A percentile compares a stretch with the other conserved stretches of the same genome.
Evolutionary conservation across 371 early-diverging fungal genomes (phyloP).

Genomic region (Phascolomyces articulosus): DNA sequence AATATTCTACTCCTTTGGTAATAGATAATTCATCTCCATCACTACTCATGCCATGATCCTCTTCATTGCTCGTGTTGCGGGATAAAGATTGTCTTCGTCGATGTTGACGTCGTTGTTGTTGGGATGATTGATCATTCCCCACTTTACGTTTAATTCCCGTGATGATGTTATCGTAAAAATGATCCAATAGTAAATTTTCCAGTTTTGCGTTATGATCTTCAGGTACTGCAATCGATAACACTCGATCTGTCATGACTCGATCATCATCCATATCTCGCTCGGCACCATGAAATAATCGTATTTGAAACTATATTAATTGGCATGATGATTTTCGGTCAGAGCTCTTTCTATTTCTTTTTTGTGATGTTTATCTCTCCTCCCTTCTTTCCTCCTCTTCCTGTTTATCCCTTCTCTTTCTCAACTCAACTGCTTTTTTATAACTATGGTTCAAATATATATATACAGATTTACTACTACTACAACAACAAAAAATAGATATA

Average conservation of each 20-base stretch:
- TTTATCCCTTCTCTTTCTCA: too few species aligned
- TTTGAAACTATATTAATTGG: conserved; percentile 38
- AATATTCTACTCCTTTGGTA: neutral
- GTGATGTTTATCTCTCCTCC: too few species aligned
- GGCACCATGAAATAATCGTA: conserved; percentile 57
- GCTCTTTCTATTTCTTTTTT: too few species aligned
- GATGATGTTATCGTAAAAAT: conserved; percentile 31
- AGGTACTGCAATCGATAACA: conserved; percentile 50
- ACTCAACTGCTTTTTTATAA: too few species aligned
- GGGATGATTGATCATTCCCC: conserved; percentile 6
- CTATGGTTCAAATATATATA: too few species aligned
- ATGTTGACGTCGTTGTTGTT: neutral
- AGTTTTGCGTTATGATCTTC: conserved; percentile 1
- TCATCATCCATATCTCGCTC: conserved; percentile 51
- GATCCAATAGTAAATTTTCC: conserved; percentile 21
- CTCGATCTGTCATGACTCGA: conserved; percentile 56
- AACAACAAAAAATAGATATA: neutral
- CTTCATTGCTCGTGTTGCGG: neutral
- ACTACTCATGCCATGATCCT: neutral
- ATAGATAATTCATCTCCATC: neutral
- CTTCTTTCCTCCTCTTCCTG: too few species aligned
- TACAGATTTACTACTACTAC: too few species aligned
- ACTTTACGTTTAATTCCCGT: conserved; percentile 29
- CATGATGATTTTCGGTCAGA: too few species aligned
- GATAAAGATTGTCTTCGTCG: neutral